These are phyloP conservation scores for Globisporangium alternatum DNA, from an alignment of 352 stramenopile species.

Conservation along the genomic window DNA sequence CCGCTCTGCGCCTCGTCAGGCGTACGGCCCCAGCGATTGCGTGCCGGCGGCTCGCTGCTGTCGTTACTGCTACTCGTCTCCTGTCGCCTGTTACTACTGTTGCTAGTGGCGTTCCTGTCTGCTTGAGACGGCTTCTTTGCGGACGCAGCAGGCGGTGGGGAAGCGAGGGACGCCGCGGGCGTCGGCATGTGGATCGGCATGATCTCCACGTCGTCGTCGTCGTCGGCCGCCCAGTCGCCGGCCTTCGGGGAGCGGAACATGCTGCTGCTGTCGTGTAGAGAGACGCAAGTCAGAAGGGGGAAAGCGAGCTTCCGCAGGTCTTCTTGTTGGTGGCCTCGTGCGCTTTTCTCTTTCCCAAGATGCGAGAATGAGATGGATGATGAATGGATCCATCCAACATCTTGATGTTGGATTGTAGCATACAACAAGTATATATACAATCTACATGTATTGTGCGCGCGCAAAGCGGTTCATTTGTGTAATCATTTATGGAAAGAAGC, in stretches of 20 bases:
- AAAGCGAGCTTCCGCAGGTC: too few species aligned
- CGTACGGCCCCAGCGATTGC: slow-evolving; percentile 16
- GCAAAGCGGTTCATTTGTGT: too few species aligned
- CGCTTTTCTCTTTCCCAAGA: background rate
- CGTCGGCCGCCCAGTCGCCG: slow-evolving; percentile 74
- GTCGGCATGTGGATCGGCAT: slow-evolving; percentile 8
- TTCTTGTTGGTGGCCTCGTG: background rate
- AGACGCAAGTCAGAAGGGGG: background rate
- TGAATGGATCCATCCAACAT: background rate
- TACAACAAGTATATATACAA: too few species aligned
- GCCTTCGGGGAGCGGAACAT: slow-evolving; percentile 76
- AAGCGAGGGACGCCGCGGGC: slow-evolving; percentile 10
- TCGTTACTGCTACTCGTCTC: background rate
- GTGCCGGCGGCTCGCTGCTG: background rate
- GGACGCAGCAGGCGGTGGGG: slow-evolving; percentile 4
- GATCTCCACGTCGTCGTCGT: slow-evolving; percentile 69
- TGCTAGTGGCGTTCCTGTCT: background rate
- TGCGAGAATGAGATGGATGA: background rate
- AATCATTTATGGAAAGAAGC: too few species aligned
- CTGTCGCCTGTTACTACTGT: slow-evolving; percentile 8
- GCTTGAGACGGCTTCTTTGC: slow-evolving; percentile 16
- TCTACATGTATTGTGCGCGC: too few species aligned
- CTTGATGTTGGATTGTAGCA: too few species aligned
- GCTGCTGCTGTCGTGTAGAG: background rate
- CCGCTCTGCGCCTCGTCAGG: slow-evolving; percentile 12